Percentiles rank a stretch among this genome's conserved stretches.
phyloP scores from a whole-genome alignment of 768 basidiomycete genomes.

The Serendipita indica region DNA sequence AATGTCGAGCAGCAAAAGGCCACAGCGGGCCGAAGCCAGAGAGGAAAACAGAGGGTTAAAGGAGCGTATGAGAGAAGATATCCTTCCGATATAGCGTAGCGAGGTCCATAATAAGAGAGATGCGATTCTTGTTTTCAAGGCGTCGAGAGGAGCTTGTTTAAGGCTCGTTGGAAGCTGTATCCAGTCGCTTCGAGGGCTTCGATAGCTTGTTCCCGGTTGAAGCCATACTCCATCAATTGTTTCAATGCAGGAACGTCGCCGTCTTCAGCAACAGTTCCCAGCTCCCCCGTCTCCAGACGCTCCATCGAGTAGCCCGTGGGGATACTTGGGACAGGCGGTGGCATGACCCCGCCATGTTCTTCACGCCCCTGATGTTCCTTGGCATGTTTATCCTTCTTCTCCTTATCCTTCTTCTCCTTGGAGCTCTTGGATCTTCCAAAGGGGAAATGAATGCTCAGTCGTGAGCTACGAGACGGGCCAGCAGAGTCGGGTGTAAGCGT shows the following conservation, averaged over 20 bases:
- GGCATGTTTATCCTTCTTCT: constrained; percentile 25
- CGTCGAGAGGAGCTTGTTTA: constrained; percentile 53
- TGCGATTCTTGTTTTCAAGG: constrained; percentile 11
- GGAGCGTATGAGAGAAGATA: background rate
- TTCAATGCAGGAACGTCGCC: constrained; percentile 67
- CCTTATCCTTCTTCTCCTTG: constrained; percentile 38
- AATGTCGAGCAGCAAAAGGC: too few species aligned
- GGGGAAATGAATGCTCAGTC: constrained; percentile 65
- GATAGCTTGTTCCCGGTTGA: constrained; percentile 67
- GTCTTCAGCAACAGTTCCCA: constrained; percentile 38
- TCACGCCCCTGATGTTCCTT: constrained; percentile 9
- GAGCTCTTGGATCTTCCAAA: constrained; percentile 36
- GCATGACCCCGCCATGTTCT: constrained; percentile 17
- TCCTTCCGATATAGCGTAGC: too few species aligned
- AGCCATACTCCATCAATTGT: constrained; percentile 80
- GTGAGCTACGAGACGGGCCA: constrained; percentile 34
- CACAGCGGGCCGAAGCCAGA: background rate
- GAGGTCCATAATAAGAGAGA: background rate
- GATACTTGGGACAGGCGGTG: constrained; percentile 25
- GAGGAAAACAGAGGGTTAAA: background rate
- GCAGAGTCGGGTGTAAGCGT: constrained; percentile 29
- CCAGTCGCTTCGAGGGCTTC: constrained; percentile 69
- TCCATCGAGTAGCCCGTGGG: constrained; percentile 27
- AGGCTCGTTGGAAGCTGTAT: constrained; percentile 65
- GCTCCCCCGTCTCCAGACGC: constrained; percentile 28